Conservation (phyloP, 805 yeast species). For the Wilhelminamyces savonicus region DNA sequence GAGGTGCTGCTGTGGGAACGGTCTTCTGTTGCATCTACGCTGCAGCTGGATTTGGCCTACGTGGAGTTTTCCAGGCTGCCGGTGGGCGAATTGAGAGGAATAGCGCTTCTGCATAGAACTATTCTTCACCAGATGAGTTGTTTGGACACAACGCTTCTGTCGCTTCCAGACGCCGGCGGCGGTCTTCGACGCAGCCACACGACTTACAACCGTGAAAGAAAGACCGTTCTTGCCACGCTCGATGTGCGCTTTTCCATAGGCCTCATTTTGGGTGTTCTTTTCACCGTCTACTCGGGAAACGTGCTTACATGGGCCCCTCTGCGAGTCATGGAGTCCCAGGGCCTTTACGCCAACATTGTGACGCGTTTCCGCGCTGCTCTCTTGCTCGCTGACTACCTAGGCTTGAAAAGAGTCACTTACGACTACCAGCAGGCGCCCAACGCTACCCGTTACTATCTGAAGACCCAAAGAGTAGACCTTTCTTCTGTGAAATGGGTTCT, state of each 20-base stretch:
- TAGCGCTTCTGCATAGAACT: constrained; percentile 85
- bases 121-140: constrained; percentile 83
- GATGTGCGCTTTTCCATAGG: constrained; percentile 65
- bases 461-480: constrained; percentile 68
- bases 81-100: constrained; percentile 87
- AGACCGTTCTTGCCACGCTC: constrained; percentile 45
- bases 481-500: constrained; percentile 83
- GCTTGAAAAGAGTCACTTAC: constrained; percentile 82
- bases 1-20: constrained; percentile 27
- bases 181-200: constrained; percentile 37
- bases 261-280: constrained; percentile 69
- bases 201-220: constrained; percentile 34
- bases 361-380: constrained; percentile 67
- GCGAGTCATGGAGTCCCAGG: constrained; percentile 67
- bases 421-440: constrained; percentile 90
- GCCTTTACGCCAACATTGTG: constrained; percentile 77
- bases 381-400: constrained; percentile 78
- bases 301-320: constrained; percentile 75
- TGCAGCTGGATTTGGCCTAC: constrained; percentile 65
- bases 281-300: constrained; percentile 83
- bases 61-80: constrained; percentile 90
- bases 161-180: constrained; percentile 55
- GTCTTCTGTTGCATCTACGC: too few species aligned
- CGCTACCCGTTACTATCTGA: constrained; percentile 72
- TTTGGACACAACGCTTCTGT: constrained; percentile 60